Evolutionary conservation across 495 filamentous ascomycete genomes (phyloP).

Genomic region (Tuber indicum): DNA sequence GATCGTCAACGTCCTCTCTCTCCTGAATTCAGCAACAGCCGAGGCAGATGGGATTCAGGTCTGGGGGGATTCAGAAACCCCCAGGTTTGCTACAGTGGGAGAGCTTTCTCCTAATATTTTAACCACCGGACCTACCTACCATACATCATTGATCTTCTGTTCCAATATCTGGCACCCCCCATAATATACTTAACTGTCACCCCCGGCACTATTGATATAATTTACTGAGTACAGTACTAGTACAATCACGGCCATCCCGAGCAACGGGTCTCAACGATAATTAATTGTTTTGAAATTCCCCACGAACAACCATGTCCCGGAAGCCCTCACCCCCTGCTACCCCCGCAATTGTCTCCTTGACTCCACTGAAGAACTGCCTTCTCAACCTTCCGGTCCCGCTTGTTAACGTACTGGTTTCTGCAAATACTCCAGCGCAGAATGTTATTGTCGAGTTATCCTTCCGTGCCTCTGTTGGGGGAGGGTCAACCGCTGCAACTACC

Average conservation of each 20-base stretch:
- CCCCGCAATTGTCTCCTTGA: slow-evolving; percentile 54
- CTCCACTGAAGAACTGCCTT: slow-evolving; percentile 84
- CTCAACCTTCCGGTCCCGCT: slow-evolving; percentile 87
- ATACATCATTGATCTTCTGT: not conserved
- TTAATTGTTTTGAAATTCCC: slow-evolving; percentile 22
- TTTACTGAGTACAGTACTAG: too few species aligned
- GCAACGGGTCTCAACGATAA: not conserved
- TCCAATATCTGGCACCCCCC: not conserved
- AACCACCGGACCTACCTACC: not conserved
- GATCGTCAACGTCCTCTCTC: not conserved
- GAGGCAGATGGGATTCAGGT: not conserved
- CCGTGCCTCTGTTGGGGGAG: slow-evolving; percentile 53
- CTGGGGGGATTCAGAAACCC: not conserved
- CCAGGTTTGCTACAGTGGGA: not conserved
- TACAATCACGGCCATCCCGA: not conserved
- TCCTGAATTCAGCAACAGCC: not conserved
- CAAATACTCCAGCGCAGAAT: slow-evolving; percentile 92
- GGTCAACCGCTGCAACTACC: slow-evolving; percentile 56
- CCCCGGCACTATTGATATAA: not conserved
- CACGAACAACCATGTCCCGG: slow-evolving; percentile 28
- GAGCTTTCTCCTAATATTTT: not conserved
- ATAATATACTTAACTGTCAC: not conserved
- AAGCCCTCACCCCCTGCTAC: slow-evolving; percentile 33
- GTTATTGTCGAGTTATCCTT: slow-evolving; percentile 84
- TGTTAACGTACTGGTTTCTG: slow-evolving; percentile 71